phyloP scores from a whole-genome alignment of 2,329 filamentous ascomycete species.

The Neurospora sp. region DNA sequence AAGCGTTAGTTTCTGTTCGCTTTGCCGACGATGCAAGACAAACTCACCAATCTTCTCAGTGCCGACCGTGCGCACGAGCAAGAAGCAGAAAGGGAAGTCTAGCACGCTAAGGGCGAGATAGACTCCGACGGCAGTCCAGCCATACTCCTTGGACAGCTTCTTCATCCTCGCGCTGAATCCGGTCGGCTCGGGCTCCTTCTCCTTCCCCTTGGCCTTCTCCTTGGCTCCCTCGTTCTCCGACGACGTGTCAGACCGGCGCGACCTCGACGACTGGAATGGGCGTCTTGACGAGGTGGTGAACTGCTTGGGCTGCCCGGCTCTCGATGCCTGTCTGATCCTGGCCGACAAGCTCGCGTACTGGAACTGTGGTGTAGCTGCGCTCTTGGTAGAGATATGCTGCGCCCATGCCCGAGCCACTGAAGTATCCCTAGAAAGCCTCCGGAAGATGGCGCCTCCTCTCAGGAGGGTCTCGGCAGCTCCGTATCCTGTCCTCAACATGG shows the following conservation, averaged over 20 bases:
- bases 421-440: slow-evolving; percentile 2
- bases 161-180: slow-evolving; percentile 64
- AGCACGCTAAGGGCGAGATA: slow-evolving; percentile 75
- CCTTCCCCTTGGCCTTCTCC: slow-evolving; percentile 1
- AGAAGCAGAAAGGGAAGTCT: slow-evolving; percentile 92
- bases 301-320: slow-evolving; percentile 3
- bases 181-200: slow-evolving; percentile 23
- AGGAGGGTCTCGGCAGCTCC: slow-evolving; percentile 12
- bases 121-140: slow-evolving; percentile 87
- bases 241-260: slow-evolving; percentile 13
- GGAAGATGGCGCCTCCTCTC: slow-evolving; percentile 1
- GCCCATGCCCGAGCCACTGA: slow-evolving; percentile 4
- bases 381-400: slow-evolving; percentile 1
- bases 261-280: slow-evolving; percentile 20
- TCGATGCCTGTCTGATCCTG: slow-evolving; percentile 1
- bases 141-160: slow-evolving; percentile 84
- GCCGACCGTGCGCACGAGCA: slow-evolving; percentile 73
- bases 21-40: not conserved
- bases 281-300: slow-evolving; percentile 13
- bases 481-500: slow-evolving; percentile 15
- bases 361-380: slow-evolving; percentile 3
- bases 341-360: slow-evolving; percentile 10
- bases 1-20: slow-evolving; percentile 1
- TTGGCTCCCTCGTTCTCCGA: slow-evolving; percentile 3
- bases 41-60: slow-evolving; percentile 72